Evolutionary conservation across 768 basidiomycete genomes (phyloP).

Genomic region (Omphalotus guepiniiformis): DNA sequence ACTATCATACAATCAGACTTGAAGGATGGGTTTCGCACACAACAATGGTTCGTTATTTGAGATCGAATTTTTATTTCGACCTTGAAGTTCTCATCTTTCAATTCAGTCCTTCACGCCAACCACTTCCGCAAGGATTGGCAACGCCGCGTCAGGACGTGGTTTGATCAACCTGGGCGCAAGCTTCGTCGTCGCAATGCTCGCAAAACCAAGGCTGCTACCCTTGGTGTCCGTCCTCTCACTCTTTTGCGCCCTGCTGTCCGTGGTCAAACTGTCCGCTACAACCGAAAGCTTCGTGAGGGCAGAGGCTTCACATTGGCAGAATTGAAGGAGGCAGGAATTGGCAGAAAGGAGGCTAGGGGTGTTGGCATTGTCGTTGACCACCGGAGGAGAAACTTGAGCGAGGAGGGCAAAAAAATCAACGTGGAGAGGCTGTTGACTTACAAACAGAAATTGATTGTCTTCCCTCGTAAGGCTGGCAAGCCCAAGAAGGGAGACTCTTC

Average conservation of each 20-base stretch:
- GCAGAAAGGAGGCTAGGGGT: constrained; percentile 87
- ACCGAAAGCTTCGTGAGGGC: constrained; percentile 94
- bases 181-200: constrained; percentile 91
- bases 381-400: constrained; percentile 92
- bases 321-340: constrained; percentile 94
- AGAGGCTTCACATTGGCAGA: constrained; percentile 94
- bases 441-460: constrained; percentile 90
- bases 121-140: constrained; percentile 99
- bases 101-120: constrained; percentile 80
- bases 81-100: constrained; percentile 4
- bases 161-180: constrained; percentile 98
- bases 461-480: constrained; percentile 94
- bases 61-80: not conserved
- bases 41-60: constrained; percentile 63
- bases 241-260: constrained; percentile 97
- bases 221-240: constrained; percentile 88
- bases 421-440: constrained; percentile 92
- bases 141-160: constrained; percentile 93
- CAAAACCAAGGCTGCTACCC: constrained; percentile 82
- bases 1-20: constrained; percentile 30
- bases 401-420: constrained; percentile 95
- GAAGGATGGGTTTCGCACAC: constrained; percentile 72
- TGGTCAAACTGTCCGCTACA: constrained; percentile 95
- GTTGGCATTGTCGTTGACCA: constrained; percentile 97
- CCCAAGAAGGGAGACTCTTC: constrained; percentile 94